Base-by-base conservation (phyloP, 352 stramenopile species). In the Phytophthora pisi region DNA sequence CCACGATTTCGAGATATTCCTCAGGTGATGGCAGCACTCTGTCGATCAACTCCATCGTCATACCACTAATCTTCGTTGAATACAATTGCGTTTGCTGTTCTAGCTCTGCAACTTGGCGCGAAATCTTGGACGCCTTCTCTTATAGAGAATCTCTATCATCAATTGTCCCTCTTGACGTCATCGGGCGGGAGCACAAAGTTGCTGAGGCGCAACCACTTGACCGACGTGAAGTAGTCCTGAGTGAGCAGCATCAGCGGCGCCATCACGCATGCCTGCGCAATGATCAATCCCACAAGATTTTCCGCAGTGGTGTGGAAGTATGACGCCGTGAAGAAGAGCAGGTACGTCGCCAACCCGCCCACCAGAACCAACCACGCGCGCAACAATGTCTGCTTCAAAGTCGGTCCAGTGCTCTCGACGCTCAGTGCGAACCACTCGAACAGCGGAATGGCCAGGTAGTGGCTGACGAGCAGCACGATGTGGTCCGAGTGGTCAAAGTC, bases 401-500 rank as follows among this genome's bases (percentile, higher is more conserved):
- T 77, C 26, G 56, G 64, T 13, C 61, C 52, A 9, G 69, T 57
- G 42, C 65, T 82, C 64, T 90, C 85, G 18, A 89, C 74, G 51
- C 36, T 71, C 16, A 92, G 61, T 28, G 81, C 81, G 47, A 91
- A 91, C 84, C 82, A 94, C 62, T 94, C 84, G 46, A 94, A 93
- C 51, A 90, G 55, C 46, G 74, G 61, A 30, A 92, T 86, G 24
- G 82, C 81, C 40, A 94, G 10, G 71, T 90, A 94, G 55, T 94
- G 86, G 51, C 77, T 73, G 13, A 91, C 74, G 42, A 92, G 77
- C 53, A 94, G 68, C 58, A 94, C 84, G 11, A 94, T 62, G 69
- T 94, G 86, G 70, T 94, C 86, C 52, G 86, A 91, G 66, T 90
- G 83, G 70, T 94, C 86, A 59, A 94, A 94, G 23, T 65, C 61